phyloP scores from a whole-genome alignment of 2,329 filamentous ascomycete genomes.

The Colletotrichum sp. region DNA sequence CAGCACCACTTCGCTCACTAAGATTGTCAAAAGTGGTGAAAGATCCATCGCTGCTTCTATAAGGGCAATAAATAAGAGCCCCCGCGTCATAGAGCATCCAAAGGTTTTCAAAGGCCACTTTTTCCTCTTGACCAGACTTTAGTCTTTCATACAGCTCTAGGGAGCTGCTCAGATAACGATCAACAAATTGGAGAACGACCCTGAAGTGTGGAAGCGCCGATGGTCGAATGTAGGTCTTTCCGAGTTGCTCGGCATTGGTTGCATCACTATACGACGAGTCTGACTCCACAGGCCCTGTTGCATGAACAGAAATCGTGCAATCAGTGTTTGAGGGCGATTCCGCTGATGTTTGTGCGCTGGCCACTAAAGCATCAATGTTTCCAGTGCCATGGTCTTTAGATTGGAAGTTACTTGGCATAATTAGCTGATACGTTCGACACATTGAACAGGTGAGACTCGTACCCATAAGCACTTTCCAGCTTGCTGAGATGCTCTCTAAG shows the following conservation, averaged over 20 bases:
- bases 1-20: neutral
- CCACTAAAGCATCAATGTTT: neutral
- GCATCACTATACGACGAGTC: too few relatives aligned
- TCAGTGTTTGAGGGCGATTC: neutral
- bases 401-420: neutral
- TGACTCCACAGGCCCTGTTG: neutral
- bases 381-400: neutral
- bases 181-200: neutral
- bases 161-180: neutral
- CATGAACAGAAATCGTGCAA: neutral
- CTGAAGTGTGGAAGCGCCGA: neutral
- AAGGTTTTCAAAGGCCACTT: constrained; percentile 26
- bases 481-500: neutral
- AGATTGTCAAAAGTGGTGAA: neutral
- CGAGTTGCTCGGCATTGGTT: neutral
- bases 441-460: neutral
- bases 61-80: constrained; percentile 24
- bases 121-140: neutral
- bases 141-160: neutral
- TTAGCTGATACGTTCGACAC: neutral
- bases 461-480: neutral
- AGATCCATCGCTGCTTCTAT: neutral
- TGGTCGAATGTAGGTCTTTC: neutral
- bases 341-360: neutral
- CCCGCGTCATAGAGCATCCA: constrained; percentile 31